Evolutionary conservation across 108 stramenopile species (phyloP).

Genomic region (Nannochloropsis oceanica): DNA sequence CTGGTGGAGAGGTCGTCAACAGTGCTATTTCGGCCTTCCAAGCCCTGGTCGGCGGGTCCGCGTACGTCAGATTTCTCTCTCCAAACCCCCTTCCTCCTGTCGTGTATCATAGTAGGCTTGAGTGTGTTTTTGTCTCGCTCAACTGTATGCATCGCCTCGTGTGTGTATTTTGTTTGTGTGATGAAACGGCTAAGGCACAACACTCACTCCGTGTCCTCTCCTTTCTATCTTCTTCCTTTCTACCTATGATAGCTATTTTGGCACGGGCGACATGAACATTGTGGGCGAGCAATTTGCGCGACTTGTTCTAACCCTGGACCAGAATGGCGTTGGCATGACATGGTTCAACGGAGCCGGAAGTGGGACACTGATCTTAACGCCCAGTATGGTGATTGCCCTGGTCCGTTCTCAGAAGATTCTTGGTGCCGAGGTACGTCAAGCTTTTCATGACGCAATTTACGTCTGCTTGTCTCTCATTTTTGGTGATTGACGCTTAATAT

Average conservation of each 20-base stretch:
- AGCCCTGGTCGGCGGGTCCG: neutral
- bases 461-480: no score
- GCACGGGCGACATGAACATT: neutral
- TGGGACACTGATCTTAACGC: neutral
- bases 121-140: no score
- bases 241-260: neutral
- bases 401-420: neutral
- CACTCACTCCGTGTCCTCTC: no score
- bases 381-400: neutral
- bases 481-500: neutral
- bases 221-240: no score
- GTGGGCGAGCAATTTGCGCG: neutral
- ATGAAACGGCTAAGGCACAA: no score
- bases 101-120: no score
- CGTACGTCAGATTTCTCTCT: no score
- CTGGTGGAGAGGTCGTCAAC: neutral
- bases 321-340: neutral
- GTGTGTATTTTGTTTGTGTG: no score
- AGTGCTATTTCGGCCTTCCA: neutral
- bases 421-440: neutral
- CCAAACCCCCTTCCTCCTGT: no score
- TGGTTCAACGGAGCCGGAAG: neutral
- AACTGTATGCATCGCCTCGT: no score
- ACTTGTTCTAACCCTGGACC: neutral
- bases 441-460: no score